phyloP scores from a whole-genome alignment of 306 rosid genomes.

The Rosa lucieae region DNA sequence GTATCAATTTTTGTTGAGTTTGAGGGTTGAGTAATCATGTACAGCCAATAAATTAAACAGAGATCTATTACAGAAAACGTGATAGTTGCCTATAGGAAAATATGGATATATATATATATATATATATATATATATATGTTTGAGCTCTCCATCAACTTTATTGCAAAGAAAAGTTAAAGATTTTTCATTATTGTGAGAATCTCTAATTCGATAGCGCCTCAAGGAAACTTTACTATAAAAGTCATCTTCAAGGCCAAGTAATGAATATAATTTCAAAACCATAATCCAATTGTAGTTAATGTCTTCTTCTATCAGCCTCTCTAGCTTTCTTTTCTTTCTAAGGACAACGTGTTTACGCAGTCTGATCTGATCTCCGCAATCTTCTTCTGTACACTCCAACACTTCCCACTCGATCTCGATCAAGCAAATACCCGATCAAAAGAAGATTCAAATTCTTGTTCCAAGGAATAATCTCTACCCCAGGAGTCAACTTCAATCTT shows the following conservation, averaged over 20 bases:
- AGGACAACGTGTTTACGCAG: slow-evolving; percentile 3
- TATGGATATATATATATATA: background rate
- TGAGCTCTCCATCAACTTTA: too few species aligned
- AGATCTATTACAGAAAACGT: background rate
- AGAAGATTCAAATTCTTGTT: background rate
- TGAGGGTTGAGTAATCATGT: too few species aligned
- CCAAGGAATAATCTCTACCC: background rate
- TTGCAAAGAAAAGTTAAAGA: background rate
- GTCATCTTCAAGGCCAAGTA: slow-evolving; percentile 8
- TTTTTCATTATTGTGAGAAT: slow-evolving; percentile 7
- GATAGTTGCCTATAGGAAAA: background rate
- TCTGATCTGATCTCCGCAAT: background rate
- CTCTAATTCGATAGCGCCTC: background rate
- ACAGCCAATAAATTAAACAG: too few species aligned
- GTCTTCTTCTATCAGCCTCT: slow-evolving; percentile 6
- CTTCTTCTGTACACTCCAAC: background rate
- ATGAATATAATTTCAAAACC: background rate
- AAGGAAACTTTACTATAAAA: slow-evolving; percentile 8
- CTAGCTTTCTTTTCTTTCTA: background rate
- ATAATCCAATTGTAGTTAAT: background rate
- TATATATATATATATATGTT: background rate
- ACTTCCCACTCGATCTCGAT: background rate
- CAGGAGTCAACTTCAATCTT: background rate
- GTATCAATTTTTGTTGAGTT: too few species aligned
- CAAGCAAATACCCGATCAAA: background rate